Percentiles rank a stretch among this genome's conserved stretches.
phyloP scores from a whole-genome alignment of 495 filamentous ascomycete species.

The Podospora pseudoanserina region DNA sequence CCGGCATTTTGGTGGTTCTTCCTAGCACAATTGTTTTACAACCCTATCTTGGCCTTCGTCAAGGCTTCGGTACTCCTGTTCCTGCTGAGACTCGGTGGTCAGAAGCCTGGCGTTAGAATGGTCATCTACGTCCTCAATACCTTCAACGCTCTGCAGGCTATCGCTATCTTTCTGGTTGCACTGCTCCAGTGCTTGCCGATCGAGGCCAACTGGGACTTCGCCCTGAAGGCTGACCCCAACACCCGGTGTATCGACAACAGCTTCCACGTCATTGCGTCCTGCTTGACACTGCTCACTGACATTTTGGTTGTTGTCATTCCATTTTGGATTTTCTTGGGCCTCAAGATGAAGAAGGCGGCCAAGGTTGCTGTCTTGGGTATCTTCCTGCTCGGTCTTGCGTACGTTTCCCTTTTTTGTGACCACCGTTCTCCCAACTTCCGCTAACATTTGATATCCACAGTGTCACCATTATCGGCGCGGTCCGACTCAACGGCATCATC shows the following conservation, averaged over 20 bases:
- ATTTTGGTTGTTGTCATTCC: slow-evolving; percentile 42
- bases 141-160: slow-evolving; percentile 45
- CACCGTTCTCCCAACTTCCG: neutral
- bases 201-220: slow-evolving; percentile 40
- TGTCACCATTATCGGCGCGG: slow-evolving; percentile 44
- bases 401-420: slow-evolving; percentile 17
- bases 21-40: slow-evolving; percentile 54
- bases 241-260: slow-evolving; percentile 41
- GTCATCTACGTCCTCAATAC: slow-evolving; percentile 42
- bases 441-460: slow-evolving; percentile 25
- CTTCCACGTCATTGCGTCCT: slow-evolving; percentile 41
- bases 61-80: slow-evolving; percentile 54
- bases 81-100: slow-evolving; percentile 44
- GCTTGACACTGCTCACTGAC: slow-evolving; percentile 46
- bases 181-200: slow-evolving; percentile 53
- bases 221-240: slow-evolving; percentile 28
- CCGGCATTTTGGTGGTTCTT: slow-evolving; percentile 41
- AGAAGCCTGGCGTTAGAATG: slow-evolving; percentile 37
- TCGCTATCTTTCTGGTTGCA: slow-evolving; percentile 50
- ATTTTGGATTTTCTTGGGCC: slow-evolving; percentile 43
- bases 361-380: slow-evolving; percentile 46
- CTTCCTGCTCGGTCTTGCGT: slow-evolving; percentile 45
- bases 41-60: slow-evolving; percentile 54
- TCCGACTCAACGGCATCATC: slow-evolving; percentile 27
- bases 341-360: slow-evolving; percentile 39